phyloP scores from a whole-genome alignment of 2,329 filamentous ascomycete species.

The Ophiostoma angusticollis region DNA sequence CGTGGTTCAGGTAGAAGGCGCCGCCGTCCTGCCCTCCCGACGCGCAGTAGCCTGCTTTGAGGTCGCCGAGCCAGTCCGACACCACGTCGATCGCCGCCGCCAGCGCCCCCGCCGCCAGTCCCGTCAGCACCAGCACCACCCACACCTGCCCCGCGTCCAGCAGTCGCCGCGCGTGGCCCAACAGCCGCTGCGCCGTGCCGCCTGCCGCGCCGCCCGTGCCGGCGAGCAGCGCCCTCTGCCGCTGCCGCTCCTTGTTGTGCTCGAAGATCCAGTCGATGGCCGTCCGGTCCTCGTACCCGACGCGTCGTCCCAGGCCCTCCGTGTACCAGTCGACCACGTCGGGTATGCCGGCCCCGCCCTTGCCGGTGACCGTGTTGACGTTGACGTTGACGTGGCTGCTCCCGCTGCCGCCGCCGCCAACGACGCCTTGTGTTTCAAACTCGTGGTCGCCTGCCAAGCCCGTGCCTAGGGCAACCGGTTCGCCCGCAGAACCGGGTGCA shows the following conservation, averaged over 20 bases:
- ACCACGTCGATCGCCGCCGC: slow-evolving; percentile 83
- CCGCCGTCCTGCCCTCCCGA: slow-evolving; percentile 63
- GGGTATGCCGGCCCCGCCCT: background rate
- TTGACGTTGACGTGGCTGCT: slow-evolving; percentile 2
- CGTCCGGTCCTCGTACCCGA: slow-evolving; percentile 90
- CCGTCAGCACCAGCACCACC: slow-evolving; percentile 76
- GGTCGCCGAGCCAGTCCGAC: slow-evolving; percentile 84
- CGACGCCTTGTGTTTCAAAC: slow-evolving; percentile 8
- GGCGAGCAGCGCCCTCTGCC: slow-evolving; percentile 63
- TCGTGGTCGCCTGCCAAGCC: background rate
- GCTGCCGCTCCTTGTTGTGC: slow-evolving; percentile 88
- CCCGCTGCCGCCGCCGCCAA: background rate
- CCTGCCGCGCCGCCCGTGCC: slow-evolving; percentile 41
- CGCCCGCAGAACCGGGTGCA: background rate
- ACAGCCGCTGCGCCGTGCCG: slow-evolving; percentile 26
- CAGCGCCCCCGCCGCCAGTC: slow-evolving; percentile 68
- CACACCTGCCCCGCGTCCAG: slow-evolving; percentile 84
- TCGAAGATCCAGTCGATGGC: slow-evolving; percentile 99
- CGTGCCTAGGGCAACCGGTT: background rate
- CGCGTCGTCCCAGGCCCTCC: slow-evolving; percentile 76
- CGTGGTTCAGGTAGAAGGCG: slow-evolving; percentile 78
- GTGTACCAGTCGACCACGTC: slow-evolving; percentile 60
- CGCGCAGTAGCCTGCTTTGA: slow-evolving; percentile 82
- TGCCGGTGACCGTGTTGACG: slow-evolving; percentile 13
- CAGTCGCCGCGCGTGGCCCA: slow-evolving; percentile 60